Percentiles rank a stretch among this genome's conserved stretches.
Conservation (phyloP, 2,329 filamentous ascomycete genomes). For the Pezicula neosporulosa region DNA sequence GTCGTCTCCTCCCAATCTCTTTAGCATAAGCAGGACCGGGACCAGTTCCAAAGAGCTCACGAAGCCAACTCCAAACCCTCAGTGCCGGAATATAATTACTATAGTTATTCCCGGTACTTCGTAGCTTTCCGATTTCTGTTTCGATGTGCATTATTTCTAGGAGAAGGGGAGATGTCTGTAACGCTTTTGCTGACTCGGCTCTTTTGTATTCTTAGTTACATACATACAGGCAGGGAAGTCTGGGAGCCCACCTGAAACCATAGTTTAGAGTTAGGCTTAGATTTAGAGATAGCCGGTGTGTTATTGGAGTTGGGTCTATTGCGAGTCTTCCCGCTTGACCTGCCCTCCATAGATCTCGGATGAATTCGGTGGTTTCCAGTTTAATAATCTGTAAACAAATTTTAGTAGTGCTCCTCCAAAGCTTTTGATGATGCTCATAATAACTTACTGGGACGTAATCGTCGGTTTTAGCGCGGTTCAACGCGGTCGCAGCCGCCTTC, state of each 20-base stretch:
- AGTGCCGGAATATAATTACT: slow-evolving; percentile 58
- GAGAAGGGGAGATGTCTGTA: slow-evolving; percentile 52
- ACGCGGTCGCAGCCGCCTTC: slow-evolving; percentile 59
- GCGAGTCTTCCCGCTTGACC: too few relatives aligned
- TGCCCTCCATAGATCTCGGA: too few relatives aligned
- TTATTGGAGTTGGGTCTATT: too few relatives aligned
- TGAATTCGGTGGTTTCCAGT: too few relatives aligned
- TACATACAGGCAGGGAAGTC: slow-evolving; percentile 44
- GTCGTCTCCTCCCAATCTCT: slow-evolving; percentile 54
- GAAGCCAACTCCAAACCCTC: slow-evolving; percentile 39
- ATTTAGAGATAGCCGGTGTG: too few relatives aligned
- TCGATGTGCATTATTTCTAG: slow-evolving; percentile 59
- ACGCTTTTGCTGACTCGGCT: slow-evolving; percentile 42
- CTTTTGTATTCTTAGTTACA: slow-evolving; percentile 53
- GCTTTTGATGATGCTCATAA: slow-evolving; percentile 53
- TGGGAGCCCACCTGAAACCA: too few relatives aligned
- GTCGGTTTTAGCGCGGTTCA: slow-evolving; percentile 60
- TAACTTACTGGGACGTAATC: slow-evolving; percentile 57
- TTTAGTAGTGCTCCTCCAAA: slow-evolving; percentile 56
- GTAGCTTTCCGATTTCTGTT: slow-evolving; percentile 53
- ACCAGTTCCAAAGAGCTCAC: slow-evolving; percentile 45
- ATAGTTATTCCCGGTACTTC: slow-evolving; percentile 55
- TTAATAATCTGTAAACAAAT: slow-evolving; percentile 35
- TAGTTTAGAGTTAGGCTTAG: too few relatives aligned
- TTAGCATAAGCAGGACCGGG: slow-evolving; percentile 50